phyloP scores from a whole-genome alignment of 1,139 yeast genomes.

The Candida buenavistaensis region DNA sequence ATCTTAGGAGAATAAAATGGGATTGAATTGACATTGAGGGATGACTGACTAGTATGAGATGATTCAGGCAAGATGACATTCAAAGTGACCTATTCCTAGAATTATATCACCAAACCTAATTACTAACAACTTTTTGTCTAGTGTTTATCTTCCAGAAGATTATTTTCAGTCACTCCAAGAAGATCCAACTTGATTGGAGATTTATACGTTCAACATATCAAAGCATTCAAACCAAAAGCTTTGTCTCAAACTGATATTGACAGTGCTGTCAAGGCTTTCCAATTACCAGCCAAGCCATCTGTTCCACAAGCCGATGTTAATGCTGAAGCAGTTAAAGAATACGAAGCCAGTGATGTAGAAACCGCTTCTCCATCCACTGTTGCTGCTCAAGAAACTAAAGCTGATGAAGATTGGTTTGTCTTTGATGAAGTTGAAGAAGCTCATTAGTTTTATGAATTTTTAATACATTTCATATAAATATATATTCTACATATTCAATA shows the following conservation, averaged over 20 bases:
- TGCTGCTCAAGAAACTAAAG: constrained; percentile 41
- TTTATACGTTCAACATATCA: constrained; percentile 82
- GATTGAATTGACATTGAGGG: not conserved
- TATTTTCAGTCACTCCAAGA: constrained; percentile 45
- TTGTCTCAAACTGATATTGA: constrained; percentile 72
- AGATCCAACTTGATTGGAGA: constrained; percentile 73
- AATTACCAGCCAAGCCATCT: constrained; percentile 71
- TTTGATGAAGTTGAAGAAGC: constrained; percentile 74
- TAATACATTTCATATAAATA: too few relatives aligned
- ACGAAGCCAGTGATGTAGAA: constrained; percentile 77
- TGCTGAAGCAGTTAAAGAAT: constrained; percentile 71
- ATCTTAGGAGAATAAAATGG: not conserved
- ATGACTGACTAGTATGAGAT: not conserved
- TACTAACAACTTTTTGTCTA: constrained; percentile 7
- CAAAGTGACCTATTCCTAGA: too few relatives aligned
- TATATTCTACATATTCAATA: too few relatives aligned
- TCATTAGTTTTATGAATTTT: constrained; percentile 16
- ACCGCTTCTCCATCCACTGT: constrained; percentile 47
- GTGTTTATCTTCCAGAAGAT: constrained; percentile 39
- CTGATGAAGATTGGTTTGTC: constrained; percentile 80
- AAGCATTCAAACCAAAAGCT: constrained; percentile 83
- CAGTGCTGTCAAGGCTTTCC: constrained; percentile 79
- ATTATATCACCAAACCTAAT: too few relatives aligned
- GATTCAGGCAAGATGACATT: too few relatives aligned
- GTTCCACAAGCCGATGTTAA: constrained; percentile 74